Base-by-base conservation (phyloP, 192 early-diverging fungal genomes). In the Coemansia sp. region DNA sequence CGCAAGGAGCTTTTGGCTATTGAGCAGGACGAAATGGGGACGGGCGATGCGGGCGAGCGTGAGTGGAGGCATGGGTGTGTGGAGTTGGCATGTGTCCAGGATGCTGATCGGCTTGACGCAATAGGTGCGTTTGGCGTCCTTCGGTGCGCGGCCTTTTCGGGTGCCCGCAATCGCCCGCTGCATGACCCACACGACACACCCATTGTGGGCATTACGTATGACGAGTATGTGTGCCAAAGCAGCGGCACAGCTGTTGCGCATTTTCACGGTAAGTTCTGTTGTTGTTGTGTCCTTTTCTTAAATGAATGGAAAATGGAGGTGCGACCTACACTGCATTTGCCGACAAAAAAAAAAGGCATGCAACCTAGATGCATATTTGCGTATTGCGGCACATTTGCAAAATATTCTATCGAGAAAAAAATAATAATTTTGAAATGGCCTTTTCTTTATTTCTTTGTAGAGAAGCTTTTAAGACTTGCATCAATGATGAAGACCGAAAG, bases 51-150 rank as follows among this genome's bases (percentile, higher is more conserved):
- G 5, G 71, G 64, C 14, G 59, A 79, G 51, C 65, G 69, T 6
- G 18, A 67, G 30, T 89, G 86, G 86, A 71, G 85, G 11, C 49
- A 77, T 18, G 38, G 53, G 10, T 86, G 86, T 51, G 46, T 73
- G 40, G 87, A 89, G 56, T 60, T 87, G 45, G 83, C 85, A 33
- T 82, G 83, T 62, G 87, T 89, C 14, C 88, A 89, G 69, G 88
- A 89, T 60, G 88, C 88, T 3, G 88, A 89, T 54, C 84, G 87
- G 28, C 54, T 89, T 51, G 88, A 89, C 60, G 86, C 88, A 5
- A 87, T 89, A 45, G 88, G 88, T 4, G 88, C 88, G 7, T 89
- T 89, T 80, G 88, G 87, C 11, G 79, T 89, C n/a, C 72, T 87
- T 33, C 69, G 88, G 10, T 89, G 88, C 51, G 86, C 85, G 24